phyloP scores from a whole-genome alignment of 208 protist genomes.

The Leptomonas seymouri region DNA sequence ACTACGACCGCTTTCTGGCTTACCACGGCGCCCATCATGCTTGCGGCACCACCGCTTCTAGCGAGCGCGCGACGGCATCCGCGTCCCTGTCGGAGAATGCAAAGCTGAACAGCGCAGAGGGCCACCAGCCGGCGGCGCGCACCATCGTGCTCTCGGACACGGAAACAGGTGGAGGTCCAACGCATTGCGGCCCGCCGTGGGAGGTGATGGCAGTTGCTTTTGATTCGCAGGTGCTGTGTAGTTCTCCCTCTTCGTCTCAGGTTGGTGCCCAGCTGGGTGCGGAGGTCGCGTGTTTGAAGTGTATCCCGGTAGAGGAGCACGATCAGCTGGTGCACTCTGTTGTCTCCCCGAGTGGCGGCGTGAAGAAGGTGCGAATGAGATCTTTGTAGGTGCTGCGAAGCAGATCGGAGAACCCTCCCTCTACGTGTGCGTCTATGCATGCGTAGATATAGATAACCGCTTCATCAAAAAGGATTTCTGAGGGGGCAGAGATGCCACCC shows the following conservation, averaged over 20 bases:
- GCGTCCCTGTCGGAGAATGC: neutral
- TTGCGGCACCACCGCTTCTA: no score
- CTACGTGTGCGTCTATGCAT: no score
- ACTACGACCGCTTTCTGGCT: conserved; percentile 84
- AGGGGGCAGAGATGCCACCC: no score
- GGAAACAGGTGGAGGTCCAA: neutral
- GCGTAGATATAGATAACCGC: no score
- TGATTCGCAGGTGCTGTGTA: conserved; percentile 23
- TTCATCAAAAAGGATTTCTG: no score
- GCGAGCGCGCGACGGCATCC: neutral
- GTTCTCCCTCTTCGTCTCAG: neutral
- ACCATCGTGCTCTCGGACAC: neutral
- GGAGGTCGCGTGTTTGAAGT: neutral
- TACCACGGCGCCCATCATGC: conserved; percentile 27
- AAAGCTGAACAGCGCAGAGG: no score
- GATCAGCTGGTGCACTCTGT: conserved; percentile 25
- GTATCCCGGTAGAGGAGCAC: conserved; percentile 21
- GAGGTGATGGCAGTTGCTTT: conserved; percentile 31
- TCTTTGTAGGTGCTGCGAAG: neutral
- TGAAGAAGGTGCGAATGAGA: conserved; percentile 9
- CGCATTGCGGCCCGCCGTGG: neutral
- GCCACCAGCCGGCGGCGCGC: no score
- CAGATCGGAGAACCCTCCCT: no score
- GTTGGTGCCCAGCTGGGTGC: neutral
- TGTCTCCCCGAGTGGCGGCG: conserved; percentile 19